phyloP scores from a whole-genome alignment of 2,329 filamentous ascomycete genomes.

The Colletotrichum spinosum region DNA sequence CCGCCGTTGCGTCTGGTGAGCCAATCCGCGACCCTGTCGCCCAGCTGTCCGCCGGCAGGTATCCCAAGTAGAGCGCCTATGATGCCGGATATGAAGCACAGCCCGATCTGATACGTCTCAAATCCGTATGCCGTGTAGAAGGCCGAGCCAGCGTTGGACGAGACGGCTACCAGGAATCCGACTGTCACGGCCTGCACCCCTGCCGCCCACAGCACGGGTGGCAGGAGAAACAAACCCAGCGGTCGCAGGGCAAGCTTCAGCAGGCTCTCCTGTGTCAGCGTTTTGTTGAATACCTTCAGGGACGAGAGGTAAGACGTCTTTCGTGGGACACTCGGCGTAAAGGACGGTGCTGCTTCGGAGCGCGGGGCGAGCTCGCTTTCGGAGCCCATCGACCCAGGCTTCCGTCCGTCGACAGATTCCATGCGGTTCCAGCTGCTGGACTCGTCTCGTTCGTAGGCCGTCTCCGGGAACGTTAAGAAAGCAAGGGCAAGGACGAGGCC shows the following conservation, averaged over 20 bases:
- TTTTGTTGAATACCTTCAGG: slow-evolving; percentile 54
- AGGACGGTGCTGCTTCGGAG: background rate
- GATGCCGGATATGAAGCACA: slow-evolving; percentile 62
- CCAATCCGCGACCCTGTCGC: slow-evolving; percentile 60
- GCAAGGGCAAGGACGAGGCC: slow-evolving; percentile 59
- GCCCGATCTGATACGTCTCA: slow-evolving; percentile 58
- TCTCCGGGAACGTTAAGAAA: slow-evolving; percentile 70
- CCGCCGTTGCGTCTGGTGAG: slow-evolving; percentile 65
- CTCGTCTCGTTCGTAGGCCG: slow-evolving; percentile 54
- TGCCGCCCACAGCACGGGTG: slow-evolving; percentile 66
- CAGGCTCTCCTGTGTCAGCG: slow-evolving; percentile 58
- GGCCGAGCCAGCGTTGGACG: slow-evolving; percentile 62
- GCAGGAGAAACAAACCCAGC: slow-evolving; percentile 60
- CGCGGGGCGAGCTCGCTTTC: slow-evolving; percentile 36
- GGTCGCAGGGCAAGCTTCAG: slow-evolving; percentile 62
- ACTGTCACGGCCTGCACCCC: slow-evolving; percentile 66
- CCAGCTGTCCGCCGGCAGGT: slow-evolving; percentile 60
- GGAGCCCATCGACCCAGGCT: slow-evolving; percentile 30
- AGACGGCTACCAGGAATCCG: slow-evolving; percentile 66
- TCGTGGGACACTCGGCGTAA: background rate
- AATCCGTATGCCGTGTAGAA: slow-evolving; percentile 57
- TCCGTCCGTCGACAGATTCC: slow-evolving; percentile 21
- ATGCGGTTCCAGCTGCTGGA: slow-evolving; percentile 17
- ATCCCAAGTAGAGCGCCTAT: slow-evolving; percentile 62
- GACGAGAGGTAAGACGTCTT: slow-evolving; percentile 49